phyloP scores from a whole-genome alignment of 169 alveolate genomes.

The Plasmodium malariae region DNA sequence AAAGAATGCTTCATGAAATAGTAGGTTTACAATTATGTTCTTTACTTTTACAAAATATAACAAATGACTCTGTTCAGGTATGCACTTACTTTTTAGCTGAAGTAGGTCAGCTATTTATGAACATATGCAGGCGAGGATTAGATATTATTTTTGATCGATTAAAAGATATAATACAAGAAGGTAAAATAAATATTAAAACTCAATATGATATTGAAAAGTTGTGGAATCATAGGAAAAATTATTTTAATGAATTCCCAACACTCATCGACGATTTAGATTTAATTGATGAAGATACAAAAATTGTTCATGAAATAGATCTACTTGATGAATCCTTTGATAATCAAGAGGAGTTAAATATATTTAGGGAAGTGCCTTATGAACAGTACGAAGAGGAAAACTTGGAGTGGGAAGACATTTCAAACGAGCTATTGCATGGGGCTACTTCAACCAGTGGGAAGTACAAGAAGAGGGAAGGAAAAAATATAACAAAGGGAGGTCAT shows the following conservation, averaged over 20 bases:
- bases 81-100: conserved; percentile 92
- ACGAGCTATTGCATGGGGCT: conserved; percentile 93
- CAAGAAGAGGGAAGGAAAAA: conserved; percentile 6
- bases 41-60: conserved; percentile 94
- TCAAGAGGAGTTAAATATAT: conserved; percentile 94
- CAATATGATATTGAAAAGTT: conserved; percentile 97
- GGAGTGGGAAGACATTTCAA: conserved; percentile 94
- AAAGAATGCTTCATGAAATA: conserved; percentile 93
- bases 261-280: conserved; percentile 94
- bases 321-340: conserved; percentile 94
- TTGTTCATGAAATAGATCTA: conserved; percentile 96
- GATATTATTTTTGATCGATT: conserved; percentile 96
- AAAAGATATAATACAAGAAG: conserved; percentile 97
- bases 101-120: conserved; percentile 96
- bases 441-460: conserved; percentile 57
- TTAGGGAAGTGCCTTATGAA: conserved; percentile 92
- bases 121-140: conserved; percentile 94
- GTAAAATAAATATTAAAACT: conserved; percentile 94
- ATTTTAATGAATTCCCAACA: conserved; percentile 91
- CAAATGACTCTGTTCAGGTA: conserved; percentile 98
- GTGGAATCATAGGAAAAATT: conserved; percentile 93
- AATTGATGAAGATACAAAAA: conserved; percentile 97
- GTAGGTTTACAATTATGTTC: conserved; percentile 95
- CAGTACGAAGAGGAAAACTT: conserved; percentile 93
- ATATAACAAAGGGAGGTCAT: conserved; percentile 36